phyloP scores from a whole-genome alignment of 2,329 filamentous ascomycete genomes.

The Ciborinia camelliae region DNA sequence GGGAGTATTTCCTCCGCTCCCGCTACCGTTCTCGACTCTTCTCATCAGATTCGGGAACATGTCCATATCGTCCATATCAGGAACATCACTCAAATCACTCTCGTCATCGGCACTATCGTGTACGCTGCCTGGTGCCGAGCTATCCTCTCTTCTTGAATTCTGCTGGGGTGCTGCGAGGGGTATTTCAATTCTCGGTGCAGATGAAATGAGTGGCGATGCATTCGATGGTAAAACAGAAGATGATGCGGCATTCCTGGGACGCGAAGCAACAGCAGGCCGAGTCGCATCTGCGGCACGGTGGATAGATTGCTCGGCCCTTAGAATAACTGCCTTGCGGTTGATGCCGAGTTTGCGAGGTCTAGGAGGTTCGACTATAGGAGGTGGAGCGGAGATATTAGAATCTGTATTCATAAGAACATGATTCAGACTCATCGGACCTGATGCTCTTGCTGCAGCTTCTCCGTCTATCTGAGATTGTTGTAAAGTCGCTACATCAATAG shows the following conservation, averaged over 20 bases:
- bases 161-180: slow-evolving; percentile 29
- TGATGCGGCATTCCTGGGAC: slow-evolving; percentile 22
- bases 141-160: slow-evolving; percentile 38
- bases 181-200: slow-evolving; percentile 40
- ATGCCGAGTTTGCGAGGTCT: slow-evolving; percentile 34
- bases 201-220: slow-evolving; percentile 31
- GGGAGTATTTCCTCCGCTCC: slow-evolving; percentile 1
- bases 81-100: slow-evolving; percentile 51
- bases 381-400: slow-evolving; percentile 30
- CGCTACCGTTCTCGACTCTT: slow-evolving; percentile 2
- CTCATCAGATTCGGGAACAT: slow-evolving; percentile 27
- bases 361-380: slow-evolving; percentile 28
- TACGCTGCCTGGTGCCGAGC: slow-evolving; percentile 39
- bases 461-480: slow-evolving; percentile 47
- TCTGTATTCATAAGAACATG: slow-evolving; percentile 37
- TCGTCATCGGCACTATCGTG: slow-evolving; percentile 53
- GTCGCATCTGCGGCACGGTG: slow-evolving; percentile 39
- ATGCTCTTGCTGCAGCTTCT: slow-evolving; percentile 38
- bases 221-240: slow-evolving; percentile 30
- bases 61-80: slow-evolving; percentile 36
- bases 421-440: slow-evolving; percentile 36
- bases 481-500: slow-evolving; percentile 38
- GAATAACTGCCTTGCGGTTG: slow-evolving; percentile 49
- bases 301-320: slow-evolving; percentile 59
- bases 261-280: slow-evolving; percentile 39